These are phyloP conservation scores for Plantago major DNA, from an alignment of 257 asterid genomes.

Conservation along the genomic window DNA sequence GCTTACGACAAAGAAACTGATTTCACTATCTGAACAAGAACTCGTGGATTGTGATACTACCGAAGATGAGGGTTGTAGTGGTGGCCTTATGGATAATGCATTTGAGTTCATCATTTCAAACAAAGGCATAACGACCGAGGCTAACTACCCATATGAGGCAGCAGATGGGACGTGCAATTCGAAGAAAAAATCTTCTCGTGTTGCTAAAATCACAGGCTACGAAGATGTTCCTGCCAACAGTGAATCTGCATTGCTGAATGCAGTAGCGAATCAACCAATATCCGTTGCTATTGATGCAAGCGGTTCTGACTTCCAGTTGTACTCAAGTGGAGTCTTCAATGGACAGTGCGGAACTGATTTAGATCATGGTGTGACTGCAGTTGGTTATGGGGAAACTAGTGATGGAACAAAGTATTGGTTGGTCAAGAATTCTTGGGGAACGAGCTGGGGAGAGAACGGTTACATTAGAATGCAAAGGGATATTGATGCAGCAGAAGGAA, in stretches of 20 bases:
- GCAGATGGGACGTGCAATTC: not conserved
- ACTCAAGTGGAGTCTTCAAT: conserved; percentile 6
- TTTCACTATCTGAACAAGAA: conserved; percentile 6
- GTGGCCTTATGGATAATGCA: conserved; percentile 5
- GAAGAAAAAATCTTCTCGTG: not conserved
- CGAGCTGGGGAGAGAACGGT: conserved; percentile 7
- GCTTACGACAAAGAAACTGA: not conserved
- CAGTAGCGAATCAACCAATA: conserved; percentile 11
- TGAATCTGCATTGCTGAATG: conserved; percentile 1
- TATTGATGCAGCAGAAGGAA: not conserved
- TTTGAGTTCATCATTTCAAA: conserved; percentile 7
- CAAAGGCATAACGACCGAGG: not conserved
- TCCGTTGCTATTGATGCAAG: conserved; percentile 11
- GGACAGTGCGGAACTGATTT: conserved; percentile 3
- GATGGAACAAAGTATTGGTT: conserved; percentile 13
- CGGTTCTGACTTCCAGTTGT: conserved; percentile 11
- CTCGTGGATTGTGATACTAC: conserved; percentile 7
- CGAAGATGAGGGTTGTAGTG: conserved; percentile 1
- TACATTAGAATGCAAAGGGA: conserved; percentile 9
- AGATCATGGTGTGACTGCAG: conserved; percentile 5
- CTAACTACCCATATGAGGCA: conserved; percentile 1
- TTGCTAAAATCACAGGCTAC: conserved; percentile 4
- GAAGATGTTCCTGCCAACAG: conserved; percentile 10
- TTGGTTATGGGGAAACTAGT: conserved; percentile 1
- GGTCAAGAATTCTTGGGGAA: conserved; percentile 11